Conservation (phyloP, 2,329 filamentous ascomycete genomes). For the Bipolaris gigantea region DNA sequence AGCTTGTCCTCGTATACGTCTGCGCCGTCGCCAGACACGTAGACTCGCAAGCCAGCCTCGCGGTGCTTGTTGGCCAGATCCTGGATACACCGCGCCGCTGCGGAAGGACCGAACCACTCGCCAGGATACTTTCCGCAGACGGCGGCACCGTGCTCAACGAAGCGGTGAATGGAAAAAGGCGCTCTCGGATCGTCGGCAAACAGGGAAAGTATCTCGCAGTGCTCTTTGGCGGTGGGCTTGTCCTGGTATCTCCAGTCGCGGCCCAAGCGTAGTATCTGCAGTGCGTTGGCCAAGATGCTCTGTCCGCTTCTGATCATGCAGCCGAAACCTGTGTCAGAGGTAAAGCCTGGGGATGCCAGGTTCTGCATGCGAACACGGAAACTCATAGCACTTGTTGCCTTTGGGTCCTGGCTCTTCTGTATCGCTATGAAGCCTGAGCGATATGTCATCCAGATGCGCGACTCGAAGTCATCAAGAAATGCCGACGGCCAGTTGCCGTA, state of each 20-base stretch:
- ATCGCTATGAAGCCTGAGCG: slow-evolving; percentile 84
- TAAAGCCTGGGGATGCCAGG: slow-evolving; percentile 82
- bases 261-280: slow-evolving; percentile 72
- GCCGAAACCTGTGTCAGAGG: slow-evolving; percentile 93
- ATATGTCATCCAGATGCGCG: slow-evolving; percentile 95
- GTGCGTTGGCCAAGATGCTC: slow-evolving; percentile 84
- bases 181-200: slow-evolving; percentile 87
- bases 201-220: slow-evolving; percentile 71
- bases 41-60: slow-evolving; percentile 71
- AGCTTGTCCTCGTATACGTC: slow-evolving; percentile 94
- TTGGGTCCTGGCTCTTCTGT: slow-evolving; percentile 73
- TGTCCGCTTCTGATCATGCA: slow-evolving; percentile 99
- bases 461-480: slow-evolving; percentile 92
- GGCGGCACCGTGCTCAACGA: slow-evolving; percentile 82
- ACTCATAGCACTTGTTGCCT: slow-evolving; percentile 71
- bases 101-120: slow-evolving; percentile 98
- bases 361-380: slow-evolving; percentile 82
- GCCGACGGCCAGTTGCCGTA: slow-evolving; percentile 74
- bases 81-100: slow-evolving; percentile 89
- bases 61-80: slow-evolving; percentile 70
- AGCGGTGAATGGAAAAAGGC: slow-evolving; percentile 92
- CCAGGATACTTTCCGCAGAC: slow-evolving; percentile 93
- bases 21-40: slow-evolving; percentile 84
- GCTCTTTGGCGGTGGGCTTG: slow-evolving; percentile 55
- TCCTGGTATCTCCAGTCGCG: slow-evolving; percentile 79